Conservation (phyloP, 305 asterid species). For the Fraxinus xanthoxyloides region DNA sequence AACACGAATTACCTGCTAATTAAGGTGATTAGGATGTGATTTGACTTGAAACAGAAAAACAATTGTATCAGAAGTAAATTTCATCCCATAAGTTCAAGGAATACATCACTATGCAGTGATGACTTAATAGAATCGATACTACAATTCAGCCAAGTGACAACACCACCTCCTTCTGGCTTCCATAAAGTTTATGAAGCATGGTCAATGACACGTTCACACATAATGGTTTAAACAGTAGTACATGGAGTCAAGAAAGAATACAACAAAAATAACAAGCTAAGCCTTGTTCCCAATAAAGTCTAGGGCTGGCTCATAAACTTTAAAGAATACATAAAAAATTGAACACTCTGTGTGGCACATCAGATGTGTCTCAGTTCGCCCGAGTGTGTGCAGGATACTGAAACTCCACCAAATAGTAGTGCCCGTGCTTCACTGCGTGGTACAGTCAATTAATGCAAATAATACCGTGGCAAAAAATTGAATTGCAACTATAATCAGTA, state of each 20-base stretch:
- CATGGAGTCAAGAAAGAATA: not conserved
- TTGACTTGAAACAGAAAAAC: not conserved
- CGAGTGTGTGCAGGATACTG: not conserved
- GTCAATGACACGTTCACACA: not conserved
- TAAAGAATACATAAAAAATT: not conserved
- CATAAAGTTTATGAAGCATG: not conserved
- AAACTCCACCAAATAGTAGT: not conserved
- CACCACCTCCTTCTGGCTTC: not conserved
- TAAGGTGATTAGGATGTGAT: slow-evolving; percentile 16
- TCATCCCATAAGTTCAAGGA: not conserved
- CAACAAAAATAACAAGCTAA: not conserved
- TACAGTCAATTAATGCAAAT: not conserved
- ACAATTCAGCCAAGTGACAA: not conserved
- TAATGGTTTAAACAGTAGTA: not conserved
- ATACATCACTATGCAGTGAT: not conserved
- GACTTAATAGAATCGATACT: not conserved
- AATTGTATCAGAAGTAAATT: not conserved
- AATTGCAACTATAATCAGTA: not conserved
- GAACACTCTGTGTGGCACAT: not conserved
- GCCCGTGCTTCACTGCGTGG: not conserved
- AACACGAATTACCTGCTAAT: slow-evolving; percentile 42
- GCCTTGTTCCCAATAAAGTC: not conserved
- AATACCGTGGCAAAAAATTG: not conserved
- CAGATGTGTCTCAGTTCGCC: not conserved
- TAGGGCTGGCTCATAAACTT: not conserved